Evolutionary conservation across 163 green algal species (phyloP).

Genomic region (Coccomyxa subellipsoidea): DNA sequence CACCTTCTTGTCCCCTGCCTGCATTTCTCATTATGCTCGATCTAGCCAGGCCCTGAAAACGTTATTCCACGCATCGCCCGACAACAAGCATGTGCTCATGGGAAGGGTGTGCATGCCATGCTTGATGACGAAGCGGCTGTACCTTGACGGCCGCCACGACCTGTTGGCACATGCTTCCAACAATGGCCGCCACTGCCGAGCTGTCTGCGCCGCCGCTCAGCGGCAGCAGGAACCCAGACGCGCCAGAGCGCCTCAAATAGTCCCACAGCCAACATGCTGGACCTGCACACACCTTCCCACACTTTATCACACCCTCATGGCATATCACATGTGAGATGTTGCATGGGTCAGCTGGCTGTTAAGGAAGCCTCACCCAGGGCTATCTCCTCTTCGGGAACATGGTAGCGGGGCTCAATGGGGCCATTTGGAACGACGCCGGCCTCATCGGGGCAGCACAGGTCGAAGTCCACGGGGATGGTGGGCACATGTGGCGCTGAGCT

Average conservation of each 20-base stretch:
- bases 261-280: constrained; percentile 98
- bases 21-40: neutral
- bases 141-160: constrained; percentile 39
- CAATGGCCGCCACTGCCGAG: constrained; percentile 84
- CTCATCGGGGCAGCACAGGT: constrained; percentile 31
- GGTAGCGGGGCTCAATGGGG: constrained; percentile 26
- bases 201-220: constrained; percentile 94
- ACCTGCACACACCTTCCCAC: constrained; percentile 29
- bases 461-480: constrained; percentile 49
- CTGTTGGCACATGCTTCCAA: constrained; percentile 86
- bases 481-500: constrained; percentile 25
- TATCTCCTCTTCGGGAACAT: constrained; percentile 70
- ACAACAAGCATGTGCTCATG: too few species aligned
- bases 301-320: neutral
- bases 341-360: too few species aligned
- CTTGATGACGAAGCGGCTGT: constrained; percentile 26
- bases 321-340: too few species aligned
- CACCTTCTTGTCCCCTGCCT: constrained; percentile 62
- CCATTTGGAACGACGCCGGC: constrained; percentile 25
- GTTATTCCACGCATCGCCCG: too few species aligned
- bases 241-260: constrained; percentile 87
- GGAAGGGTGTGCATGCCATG: neutral
- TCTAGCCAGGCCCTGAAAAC: too few species aligned
- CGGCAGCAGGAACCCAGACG: constrained; percentile 88
- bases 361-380: constrained; percentile 34